Conservation (phyloP, 108 stramenopile species). For the Fragilaria crotonensis region DNA sequence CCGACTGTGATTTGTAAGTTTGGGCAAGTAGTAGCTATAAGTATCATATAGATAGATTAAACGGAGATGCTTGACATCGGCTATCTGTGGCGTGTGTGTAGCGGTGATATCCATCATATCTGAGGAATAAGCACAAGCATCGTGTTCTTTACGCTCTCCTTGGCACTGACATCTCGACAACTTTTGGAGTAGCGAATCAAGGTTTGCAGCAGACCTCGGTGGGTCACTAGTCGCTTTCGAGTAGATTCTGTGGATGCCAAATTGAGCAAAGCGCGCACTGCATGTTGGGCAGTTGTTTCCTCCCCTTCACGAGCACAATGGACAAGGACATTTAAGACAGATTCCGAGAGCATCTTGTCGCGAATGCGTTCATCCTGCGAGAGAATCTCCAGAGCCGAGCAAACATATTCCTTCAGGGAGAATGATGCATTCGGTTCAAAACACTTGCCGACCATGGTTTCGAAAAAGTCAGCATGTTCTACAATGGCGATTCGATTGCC, state of each 20-base stretch:
- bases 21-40: neutral
- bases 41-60: too few species aligned
- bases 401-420: slow-evolving; percentile 28
- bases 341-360: slow-evolving; percentile 4
- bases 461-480: slow-evolving; percentile 10
- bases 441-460: slow-evolving; percentile 9
- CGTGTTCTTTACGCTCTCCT: slow-evolving; percentile 28
- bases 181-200: neutral
- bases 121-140: slow-evolving; percentile 31
- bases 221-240: slow-evolving; percentile 5
- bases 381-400: slow-evolving; percentile 17
- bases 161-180: slow-evolving; percentile 2
- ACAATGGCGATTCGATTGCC: slow-evolving; percentile 24
- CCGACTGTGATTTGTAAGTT: slow-evolving; percentile 61
- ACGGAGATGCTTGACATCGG: too few species aligned
- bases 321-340: slow-evolving; percentile 17
- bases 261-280: slow-evolving; percentile 4
- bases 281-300: neutral
- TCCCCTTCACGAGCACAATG: neutral
- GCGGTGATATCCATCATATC: too few species aligned
- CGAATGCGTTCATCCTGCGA: slow-evolving; percentile 17
- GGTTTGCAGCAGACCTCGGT: neutral
- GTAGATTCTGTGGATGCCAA: neutral
- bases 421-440: slow-evolving; percentile 3
- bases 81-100: too few species aligned